Percentiles rank a stretch among this genome's conserved stretches.
Conservation (phyloP, 2,329 filamentous ascomycete species). For the Hypoxylon sp. region DNA sequence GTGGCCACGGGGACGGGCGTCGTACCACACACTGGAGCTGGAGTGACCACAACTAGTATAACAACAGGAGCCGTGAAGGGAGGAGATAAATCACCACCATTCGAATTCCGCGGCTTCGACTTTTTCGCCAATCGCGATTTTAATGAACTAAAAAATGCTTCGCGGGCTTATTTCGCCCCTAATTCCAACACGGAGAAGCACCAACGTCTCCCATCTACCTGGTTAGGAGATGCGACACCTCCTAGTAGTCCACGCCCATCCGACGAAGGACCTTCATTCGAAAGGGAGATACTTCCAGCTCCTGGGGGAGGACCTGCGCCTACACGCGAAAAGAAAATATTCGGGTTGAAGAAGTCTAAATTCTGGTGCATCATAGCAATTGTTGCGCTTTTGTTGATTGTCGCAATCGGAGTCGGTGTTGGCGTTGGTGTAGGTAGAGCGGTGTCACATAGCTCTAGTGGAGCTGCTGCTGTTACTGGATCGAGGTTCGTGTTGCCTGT, state of each 20-base stretch:
- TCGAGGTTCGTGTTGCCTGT: constrained; percentile 42
- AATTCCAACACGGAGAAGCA: constrained; percentile 17
- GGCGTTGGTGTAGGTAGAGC: constrained; percentile 48
- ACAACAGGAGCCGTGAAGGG: constrained; percentile 2
- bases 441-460: constrained; percentile 6
- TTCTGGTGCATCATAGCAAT: constrained; percentile 50
- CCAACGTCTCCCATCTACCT: constrained; percentile 39
- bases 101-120: constrained; percentile 46
- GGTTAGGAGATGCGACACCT: constrained; percentile 46
- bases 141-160: constrained; percentile 43
- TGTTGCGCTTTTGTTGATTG: constrained; percentile 44
- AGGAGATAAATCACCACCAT: constrained; percentile 22
- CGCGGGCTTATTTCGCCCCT: constrained; percentile 42
- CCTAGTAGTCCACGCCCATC: constrained; percentile 38
- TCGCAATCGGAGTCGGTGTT: constrained; percentile 49
- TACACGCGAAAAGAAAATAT: constrained; percentile 35
- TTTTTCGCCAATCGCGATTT: constrained; percentile 46
- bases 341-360: constrained; percentile 45
- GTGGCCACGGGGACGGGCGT: constrained; percentile 6
- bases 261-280: constrained; percentile 13
- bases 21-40: neutral
- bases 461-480: constrained; percentile 10
- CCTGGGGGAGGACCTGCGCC: constrained; percentile 24
- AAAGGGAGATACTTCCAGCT: constrained; percentile 10
- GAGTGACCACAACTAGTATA: constrained; percentile 18